A percentile compares a stretch with the other conserved stretches of the same genome.
Conservation (phyloP, 352 stramenopile species). For the Globisporangium cystogenes region DNA sequence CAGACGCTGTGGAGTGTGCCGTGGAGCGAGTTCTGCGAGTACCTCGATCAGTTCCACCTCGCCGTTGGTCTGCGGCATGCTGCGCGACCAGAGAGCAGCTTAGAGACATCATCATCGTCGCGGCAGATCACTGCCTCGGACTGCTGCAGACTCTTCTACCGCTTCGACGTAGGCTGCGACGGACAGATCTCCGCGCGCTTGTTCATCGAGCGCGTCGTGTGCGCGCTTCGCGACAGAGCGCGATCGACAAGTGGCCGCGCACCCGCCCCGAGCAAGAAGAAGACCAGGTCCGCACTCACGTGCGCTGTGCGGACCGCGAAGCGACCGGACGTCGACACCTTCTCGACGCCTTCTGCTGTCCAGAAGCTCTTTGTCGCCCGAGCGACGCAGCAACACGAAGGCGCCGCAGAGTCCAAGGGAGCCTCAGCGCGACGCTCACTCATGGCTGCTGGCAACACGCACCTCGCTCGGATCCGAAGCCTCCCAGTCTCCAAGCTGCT, state of each 20-base stretch:
- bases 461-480: conserved; percentile 29
- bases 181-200: conserved; percentile 17
- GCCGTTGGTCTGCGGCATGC: background rate
- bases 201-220: conserved; percentile 15
- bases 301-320: conserved; percentile 17
- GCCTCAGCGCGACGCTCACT: conserved; percentile 9
- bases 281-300: conserved; percentile 1
- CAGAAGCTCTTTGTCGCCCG: conserved; percentile 37
- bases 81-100: background rate
- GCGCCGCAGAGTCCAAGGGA: background rate
- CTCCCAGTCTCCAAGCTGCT: conserved; percentile 38
- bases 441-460: conserved; percentile 24
- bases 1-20: background rate
- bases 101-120: background rate
- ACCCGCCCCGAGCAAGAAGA: background rate
- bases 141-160: conserved; percentile 37
- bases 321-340: conserved; percentile 27
- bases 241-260: background rate
- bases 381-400: background rate
- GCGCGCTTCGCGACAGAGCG: conserved; percentile 7
- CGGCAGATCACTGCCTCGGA: conserved; percentile 8
- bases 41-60: conserved; percentile 19
- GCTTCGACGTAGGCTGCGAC: conserved; percentile 23
- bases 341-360: conserved; percentile 31
- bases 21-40: conserved; percentile 21